Evolutionary conservation across 148 eudicot genomes (phyloP), one percentile per base, ranked within the genome.

Genomic region (Arctostaphylos glauca): DNA sequence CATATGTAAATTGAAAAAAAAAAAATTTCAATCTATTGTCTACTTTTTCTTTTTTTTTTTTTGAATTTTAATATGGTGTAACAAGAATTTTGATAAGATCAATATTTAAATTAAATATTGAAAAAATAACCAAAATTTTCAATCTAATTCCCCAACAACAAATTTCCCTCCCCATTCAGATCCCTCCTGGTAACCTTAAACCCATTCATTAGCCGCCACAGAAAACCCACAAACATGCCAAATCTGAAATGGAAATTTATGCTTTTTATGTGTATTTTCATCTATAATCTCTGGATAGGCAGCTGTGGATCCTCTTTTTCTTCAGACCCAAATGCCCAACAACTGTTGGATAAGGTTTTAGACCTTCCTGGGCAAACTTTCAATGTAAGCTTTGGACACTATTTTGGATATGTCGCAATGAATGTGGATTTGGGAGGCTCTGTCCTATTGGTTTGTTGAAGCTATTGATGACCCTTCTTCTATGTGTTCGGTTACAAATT

Each of bases 361-460:
- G 77, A 85, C 54, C 91, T 95, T 55, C 98, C 97, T 2, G 97
- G 98, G 23, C 94, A 91, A 76, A 84, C 84, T 66, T 92, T 91
- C 81, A 88, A 92, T 84, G 92, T 95, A 64, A 87, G 64, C 23
- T 95, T 93, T 83, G 77, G 83, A 12, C 98, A 93, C 14, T 95
- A 89, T 84, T 89, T 94, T 87, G 98, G 98, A 43, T 93, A 89
- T 87, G 83, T 93, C 3, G 91, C 92, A 54, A 95, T 93, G 38
- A 89, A 92, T 80, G 86, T 93, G 66, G 85, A 92, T 56, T 84
- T 72, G 90, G 97, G 95, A 58, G 84, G 84, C 92, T 0, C 86
- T 95, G 21, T 95, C 93, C 78, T 93, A 94, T 58, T 94, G 95
- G 98, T 90, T 94, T 70, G 85, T 86, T 86, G 98, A 94, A 80